Percentiles rank a stretch among this genome's conserved stretches.
These are phyloP conservation scores for Boechera stricta DNA, from an alignment of 345 rosid genomes.

Conservation along the genomic window DNA sequence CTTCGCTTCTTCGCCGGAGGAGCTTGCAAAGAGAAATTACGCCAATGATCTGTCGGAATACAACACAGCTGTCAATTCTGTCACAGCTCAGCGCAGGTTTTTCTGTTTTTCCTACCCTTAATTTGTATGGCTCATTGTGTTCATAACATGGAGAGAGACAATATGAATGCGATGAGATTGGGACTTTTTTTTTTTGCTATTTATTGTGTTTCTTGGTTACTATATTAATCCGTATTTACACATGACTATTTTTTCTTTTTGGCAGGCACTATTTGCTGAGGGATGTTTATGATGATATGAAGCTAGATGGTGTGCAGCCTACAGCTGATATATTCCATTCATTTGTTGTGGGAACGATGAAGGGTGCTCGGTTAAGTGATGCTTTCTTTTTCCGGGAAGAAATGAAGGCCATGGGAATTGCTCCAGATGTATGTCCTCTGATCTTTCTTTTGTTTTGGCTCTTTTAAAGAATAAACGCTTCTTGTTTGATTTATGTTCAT, in stretches of 20 bases:
- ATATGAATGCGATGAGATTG: not conserved
- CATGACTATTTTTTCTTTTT: not conserved
- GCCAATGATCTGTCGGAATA: constrained; percentile 78
- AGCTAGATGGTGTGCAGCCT: constrained; percentile 94
- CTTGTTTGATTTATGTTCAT: not conserved
- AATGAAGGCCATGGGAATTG: constrained; percentile 87
- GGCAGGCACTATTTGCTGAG: constrained; percentile 69
- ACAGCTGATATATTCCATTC: constrained; percentile 75
- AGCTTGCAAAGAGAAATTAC: constrained; percentile 69
- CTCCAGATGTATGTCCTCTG: constrained; percentile 75
- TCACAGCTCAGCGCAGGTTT: constrained; percentile 72
- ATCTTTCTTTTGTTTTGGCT: not conserved
- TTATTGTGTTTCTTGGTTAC: not conserved
- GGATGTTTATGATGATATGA: constrained; percentile 89
- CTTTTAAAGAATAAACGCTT: not conserved
- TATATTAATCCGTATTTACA: too few species aligned
- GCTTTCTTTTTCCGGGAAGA: constrained; percentile 85
- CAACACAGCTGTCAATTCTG: constrained; percentile 69
- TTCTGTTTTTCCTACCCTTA: not conserved
- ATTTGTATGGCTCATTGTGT: not conserved
- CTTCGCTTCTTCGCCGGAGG: constrained; percentile 58
- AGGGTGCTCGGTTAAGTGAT: constrained; percentile 82
- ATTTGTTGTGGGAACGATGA: constrained; percentile 85
- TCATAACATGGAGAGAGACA: too few species aligned
- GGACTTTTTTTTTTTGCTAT: too few species aligned